Percentiles rank a stretch among this genome's conserved stretches.
These are phyloP conservation scores for Ceratobasidium sp. DNA, from an alignment of 1,284 basidiomycete species.

Conservation along the genomic window DNA sequence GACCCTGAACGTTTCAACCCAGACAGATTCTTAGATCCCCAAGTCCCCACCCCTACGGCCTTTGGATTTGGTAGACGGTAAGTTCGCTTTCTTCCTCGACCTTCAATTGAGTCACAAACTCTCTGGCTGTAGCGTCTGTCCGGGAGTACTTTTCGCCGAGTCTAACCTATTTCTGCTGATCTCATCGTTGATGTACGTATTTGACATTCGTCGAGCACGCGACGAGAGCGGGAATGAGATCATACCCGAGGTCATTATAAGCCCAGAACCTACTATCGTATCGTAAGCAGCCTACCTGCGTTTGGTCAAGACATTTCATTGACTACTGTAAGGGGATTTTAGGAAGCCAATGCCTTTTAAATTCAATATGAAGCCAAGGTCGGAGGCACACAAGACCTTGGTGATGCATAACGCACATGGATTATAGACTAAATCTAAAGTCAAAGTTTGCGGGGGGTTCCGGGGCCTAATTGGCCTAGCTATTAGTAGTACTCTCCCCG, in stretches of 20 bases:
- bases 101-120: background rate
- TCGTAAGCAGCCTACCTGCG: background rate
- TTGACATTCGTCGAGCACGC: conserved; percentile 2
- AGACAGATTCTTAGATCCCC: conserved; percentile 20
- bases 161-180: conserved; percentile 10
- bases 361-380: conserved; percentile 31
- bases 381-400: conserved; percentile 26
- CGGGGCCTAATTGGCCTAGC: no score
- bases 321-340: background rate
- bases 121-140: background rate
- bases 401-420: no score
- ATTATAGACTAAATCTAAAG: no score
- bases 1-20: conserved; percentile 30
- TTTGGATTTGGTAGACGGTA: conserved; percentile 27
- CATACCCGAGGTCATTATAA: background rate
- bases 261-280: background rate
- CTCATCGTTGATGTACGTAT: conserved; percentile 1
- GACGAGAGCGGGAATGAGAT: conserved; percentile 13
- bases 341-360: conserved; percentile 1
- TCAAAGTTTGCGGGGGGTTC: no score
- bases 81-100: background rate
- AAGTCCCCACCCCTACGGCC: conserved; percentile 2
- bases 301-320: no score
- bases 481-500: no score
- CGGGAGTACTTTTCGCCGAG: conserved; percentile 22